Conservation (phyloP, 2,329 filamentous ascomycete genomes). For the Hortaea werneckii region DNA sequence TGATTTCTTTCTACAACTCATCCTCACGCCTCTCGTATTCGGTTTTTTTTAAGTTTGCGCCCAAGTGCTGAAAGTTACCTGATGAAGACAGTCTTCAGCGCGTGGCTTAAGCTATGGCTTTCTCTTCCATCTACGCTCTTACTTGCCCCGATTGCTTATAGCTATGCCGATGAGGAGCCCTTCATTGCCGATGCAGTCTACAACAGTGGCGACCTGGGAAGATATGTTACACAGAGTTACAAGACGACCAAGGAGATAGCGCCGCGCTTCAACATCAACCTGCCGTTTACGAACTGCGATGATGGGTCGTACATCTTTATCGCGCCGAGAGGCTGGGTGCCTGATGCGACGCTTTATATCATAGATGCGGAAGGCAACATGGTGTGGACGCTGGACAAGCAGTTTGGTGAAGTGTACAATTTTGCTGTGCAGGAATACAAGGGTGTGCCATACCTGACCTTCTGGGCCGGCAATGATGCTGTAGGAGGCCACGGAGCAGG, state of each 20-base stretch:
- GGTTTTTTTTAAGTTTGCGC: no score
- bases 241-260: constrained; percentile 24
- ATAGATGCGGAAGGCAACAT: constrained; percentile 9
- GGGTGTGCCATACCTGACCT: constrained; percentile 37
- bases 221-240: constrained; percentile 27
- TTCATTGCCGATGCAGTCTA: constrained; percentile 18
- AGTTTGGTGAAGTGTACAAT: constrained; percentile 33
- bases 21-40: no score
- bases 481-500: constrained; percentile 40
- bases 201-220: constrained; percentile 26
- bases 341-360: constrained; percentile 9
- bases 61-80: neutral
- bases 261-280: constrained; percentile 24
- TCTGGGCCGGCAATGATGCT: constrained; percentile 40
- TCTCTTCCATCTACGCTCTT: neutral
- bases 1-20: no score
- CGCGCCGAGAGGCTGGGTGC: constrained; percentile 15
- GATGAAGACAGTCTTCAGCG: neutral
- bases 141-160: neutral
- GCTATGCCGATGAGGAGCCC: constrained; percentile 9
- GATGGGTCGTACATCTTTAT: constrained; percentile 22
- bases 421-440: constrained; percentile 36
- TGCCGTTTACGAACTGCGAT: constrained; percentile 21
- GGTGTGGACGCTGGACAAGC: constrained; percentile 13
- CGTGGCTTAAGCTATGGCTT: neutral